Evolutionary conservation across 2,329 filamentous ascomycete species (phyloP).

Genomic region (Clonostachys solani): DNA sequence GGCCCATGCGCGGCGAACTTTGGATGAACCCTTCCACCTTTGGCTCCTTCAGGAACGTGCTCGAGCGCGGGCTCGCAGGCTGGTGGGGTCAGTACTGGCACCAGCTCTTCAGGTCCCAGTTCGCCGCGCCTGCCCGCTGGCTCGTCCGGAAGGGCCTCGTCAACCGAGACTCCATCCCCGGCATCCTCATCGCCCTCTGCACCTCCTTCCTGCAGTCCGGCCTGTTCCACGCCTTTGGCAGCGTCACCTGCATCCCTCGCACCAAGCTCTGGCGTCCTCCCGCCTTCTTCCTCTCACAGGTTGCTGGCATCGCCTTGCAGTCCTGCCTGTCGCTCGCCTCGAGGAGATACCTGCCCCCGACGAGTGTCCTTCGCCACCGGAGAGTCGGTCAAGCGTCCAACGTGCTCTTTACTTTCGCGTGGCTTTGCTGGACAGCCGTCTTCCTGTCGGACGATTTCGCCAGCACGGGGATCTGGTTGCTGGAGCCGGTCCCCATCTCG

Average conservation of each 20-base stretch:
- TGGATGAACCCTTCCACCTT: constrained; percentile 52
- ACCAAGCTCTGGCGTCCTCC: constrained; percentile 49
- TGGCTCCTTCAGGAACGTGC: constrained; percentile 48
- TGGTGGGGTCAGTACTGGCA: constrained; percentile 91
- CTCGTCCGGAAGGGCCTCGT: constrained; percentile 36
- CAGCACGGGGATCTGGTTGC: constrained; percentile 69
- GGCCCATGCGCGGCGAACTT: constrained; percentile 44
- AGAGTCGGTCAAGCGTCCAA: constrained; percentile 39
- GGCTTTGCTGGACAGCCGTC: constrained; percentile 64
- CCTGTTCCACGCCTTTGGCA: constrained; percentile 67
- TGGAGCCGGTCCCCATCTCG: constrained; percentile 79
- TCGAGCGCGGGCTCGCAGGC: constrained; percentile 69
- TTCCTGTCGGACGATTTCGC: constrained; percentile 75
- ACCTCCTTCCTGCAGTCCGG: constrained; percentile 60
- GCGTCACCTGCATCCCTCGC: constrained; percentile 56
- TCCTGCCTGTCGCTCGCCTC: constrained; percentile 26
- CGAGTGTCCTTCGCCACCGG: constrained; percentile 30
- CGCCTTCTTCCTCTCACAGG: constrained; percentile 70
- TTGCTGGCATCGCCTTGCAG: constrained; percentile 62
- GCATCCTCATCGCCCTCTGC: constrained; percentile 20
- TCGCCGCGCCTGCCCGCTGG: constrained; percentile 54
- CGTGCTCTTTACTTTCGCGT: constrained; percentile 54
- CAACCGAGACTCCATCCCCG: constrained; percentile 15
- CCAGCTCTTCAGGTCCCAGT: constrained; percentile 76
- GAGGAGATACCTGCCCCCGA: constrained; percentile 29